Evolutionary conservation across 345 rosid species (phyloP).

Genomic region (Trapa bicornis): DNA sequence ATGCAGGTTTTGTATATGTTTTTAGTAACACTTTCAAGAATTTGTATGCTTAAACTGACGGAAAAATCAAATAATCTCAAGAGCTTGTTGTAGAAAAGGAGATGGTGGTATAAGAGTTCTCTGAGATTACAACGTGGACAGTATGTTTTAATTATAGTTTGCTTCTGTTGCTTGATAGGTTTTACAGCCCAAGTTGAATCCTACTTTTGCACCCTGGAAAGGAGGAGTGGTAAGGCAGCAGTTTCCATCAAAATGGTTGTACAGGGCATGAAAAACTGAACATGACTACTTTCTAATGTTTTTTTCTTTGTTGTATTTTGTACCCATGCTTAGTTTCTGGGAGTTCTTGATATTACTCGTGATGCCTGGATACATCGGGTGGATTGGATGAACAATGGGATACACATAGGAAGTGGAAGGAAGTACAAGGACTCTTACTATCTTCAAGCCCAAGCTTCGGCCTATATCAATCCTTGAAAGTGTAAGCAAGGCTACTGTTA

Average conservation of each 20-base stretch:
- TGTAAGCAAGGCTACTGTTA: background rate
- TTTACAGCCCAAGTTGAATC: conserved; percentile 63
- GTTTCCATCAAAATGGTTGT: background rate
- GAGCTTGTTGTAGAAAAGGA: background rate
- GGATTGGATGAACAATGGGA: conserved; percentile 80
- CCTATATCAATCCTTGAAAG: conserved; percentile 51
- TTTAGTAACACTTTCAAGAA: background rate
- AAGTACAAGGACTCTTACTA: conserved; percentile 88
- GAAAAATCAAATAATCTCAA: background rate
- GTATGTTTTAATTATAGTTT: background rate
- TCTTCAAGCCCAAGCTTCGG: conserved; percentile 72
- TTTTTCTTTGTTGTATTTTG: background rate
- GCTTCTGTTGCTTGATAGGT: conserved; percentile 25
- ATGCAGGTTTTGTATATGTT: background rate
- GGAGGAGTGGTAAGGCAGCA: conserved; percentile 68
- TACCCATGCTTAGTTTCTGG: conserved; percentile 40
- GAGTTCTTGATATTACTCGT: conserved; percentile 67
- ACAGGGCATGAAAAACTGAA: background rate
- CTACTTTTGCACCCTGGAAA: conserved; percentile 63
- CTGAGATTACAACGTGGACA: background rate
- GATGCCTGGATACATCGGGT: conserved; percentile 85
- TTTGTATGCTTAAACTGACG: background rate
- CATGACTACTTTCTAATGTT: background rate
- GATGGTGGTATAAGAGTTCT: background rate
- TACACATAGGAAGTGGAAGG: conserved; percentile 56